Evolutionary conservation across 768 basidiomycete genomes (phyloP), one percentile per base, ranked within the genome.

Genomic region (Trametopsis cervina): DNA sequence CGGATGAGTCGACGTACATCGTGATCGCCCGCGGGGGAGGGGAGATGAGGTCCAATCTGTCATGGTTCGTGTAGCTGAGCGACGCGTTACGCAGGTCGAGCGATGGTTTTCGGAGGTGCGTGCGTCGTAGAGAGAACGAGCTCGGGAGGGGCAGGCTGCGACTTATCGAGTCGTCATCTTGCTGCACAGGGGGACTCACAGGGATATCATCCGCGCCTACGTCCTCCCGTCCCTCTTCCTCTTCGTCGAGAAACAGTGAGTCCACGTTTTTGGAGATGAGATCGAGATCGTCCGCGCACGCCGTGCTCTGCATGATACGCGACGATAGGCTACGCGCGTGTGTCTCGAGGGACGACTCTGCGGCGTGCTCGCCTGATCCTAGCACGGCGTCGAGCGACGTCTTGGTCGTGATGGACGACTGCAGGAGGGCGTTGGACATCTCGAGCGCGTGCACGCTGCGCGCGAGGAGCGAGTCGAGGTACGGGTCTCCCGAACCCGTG

Each of bases 371-470:
- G 47, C 77, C 78, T 13, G 72, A 57, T 20, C 74, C 69, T 24
- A 83, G 63, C 35, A 82, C 66, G 2, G 71, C 65, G 26, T 71
- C 71, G 29, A 75, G 67, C 26, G 69, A 77, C 11, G 80, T 72
- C 53, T 85, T 82, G 0, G 88, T 82, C 35, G 81, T 76, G 56
- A 89, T 82, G 18, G 85, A 84, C 11, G 79, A 81, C 59, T 87
- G 82, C 40, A 92, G 69, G 10, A 91, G 69, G 2, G 80, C 75
- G 49, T 91, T 91, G 4, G 89, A 91, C 73, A 89, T 81, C 61
- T 91, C 89, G 7, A 92, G 71, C 1, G 89, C 89, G 64, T 89
- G 81, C 12, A 91, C 85, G 54, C 86, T 89, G 53, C 89, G 80
- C 49, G 80, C 85, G 1, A 91, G 73, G 13, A 91, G 69, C n/a